Percentiles rank a stretch among this genome's conserved stretches.
These are phyloP conservation scores for Suillus brevipes DNA, from an alignment of 768 basidiomycete genomes.

Conservation along the genomic window DNA sequence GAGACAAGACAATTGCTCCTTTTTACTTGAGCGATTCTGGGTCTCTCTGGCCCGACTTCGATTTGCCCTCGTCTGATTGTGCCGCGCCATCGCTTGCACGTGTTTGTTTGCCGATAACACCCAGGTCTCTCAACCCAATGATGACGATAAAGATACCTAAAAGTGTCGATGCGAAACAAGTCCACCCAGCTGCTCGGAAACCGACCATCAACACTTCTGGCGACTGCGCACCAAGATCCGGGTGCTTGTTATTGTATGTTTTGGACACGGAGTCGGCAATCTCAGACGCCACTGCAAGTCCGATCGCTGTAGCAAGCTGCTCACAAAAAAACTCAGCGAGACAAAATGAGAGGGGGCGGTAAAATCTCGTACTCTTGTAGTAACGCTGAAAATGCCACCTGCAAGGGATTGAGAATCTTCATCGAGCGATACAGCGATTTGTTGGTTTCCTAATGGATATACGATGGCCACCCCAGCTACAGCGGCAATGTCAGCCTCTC, in stretches of 20 bases:
- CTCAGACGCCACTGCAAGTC: constrained; percentile 33
- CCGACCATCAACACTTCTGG: constrained; percentile 36
- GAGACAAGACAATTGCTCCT: neutral
- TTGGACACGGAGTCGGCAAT: constrained; percentile 31
- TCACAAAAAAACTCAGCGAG: neutral
- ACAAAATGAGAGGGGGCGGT: neutral
- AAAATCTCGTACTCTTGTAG: constrained; percentile 24
- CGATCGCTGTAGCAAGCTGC: constrained; percentile 37
- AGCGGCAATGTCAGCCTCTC: neutral
- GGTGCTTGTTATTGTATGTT: constrained; percentile 23
- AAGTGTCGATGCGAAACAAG: constrained; percentile 14
- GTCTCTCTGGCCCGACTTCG: neutral
- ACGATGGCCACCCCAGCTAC: constrained; percentile 30
- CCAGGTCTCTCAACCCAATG: neutral
- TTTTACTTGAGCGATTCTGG: neutral
- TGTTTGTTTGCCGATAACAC: neutral
- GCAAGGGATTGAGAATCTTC: constrained; percentile 36
- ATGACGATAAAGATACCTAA: constrained; percentile 4
- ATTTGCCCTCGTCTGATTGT: neutral
- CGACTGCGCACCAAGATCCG: constrained; percentile 19
- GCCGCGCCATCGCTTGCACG: neutral
- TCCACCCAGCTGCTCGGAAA: constrained; percentile 34
- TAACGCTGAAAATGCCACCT: constrained; percentile 36
- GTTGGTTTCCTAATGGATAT: constrained; percentile 35
- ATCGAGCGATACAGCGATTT: constrained; percentile 31